phyloP scores from a whole-genome alignment of 1,284 basidiomycete genomes.

The Trichosporon sp. region DNA sequence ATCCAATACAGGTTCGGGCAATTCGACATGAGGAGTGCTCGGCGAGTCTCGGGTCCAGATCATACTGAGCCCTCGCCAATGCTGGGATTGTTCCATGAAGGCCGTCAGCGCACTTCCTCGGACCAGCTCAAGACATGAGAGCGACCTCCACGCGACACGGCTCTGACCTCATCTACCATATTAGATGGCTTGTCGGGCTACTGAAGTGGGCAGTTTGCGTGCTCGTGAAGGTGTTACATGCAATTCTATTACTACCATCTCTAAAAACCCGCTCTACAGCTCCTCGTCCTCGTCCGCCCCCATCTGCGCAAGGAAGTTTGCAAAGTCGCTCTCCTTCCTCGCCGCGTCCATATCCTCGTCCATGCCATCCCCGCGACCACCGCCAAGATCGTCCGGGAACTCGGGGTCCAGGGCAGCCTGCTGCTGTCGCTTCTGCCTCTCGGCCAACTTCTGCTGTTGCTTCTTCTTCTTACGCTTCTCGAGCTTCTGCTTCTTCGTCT shows the following conservation, averaged over 20 bases:
- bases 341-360: not conserved
- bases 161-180: too few species aligned
- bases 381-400: conserved; percentile 17
- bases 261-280: too few species aligned
- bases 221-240: conserved; percentile 1
- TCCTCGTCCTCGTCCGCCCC: conserved; percentile 32
- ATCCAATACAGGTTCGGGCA: too few species aligned
- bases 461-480: conserved; percentile 17
- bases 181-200: too few species aligned
- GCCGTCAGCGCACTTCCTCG: too few species aligned
- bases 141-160: too few species aligned
- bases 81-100: too few species aligned
- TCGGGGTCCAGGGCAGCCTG: not conserved
- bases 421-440: not conserved
- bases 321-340: conserved; percentile 45
- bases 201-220: too few species aligned
- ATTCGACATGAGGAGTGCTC: too few species aligned
- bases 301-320: conserved; percentile 42
- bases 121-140: too few species aligned
- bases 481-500: conserved; percentile 30
- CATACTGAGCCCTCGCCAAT: too few species aligned
- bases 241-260: not conserved
- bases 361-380: conserved; percentile 4
- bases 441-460: not conserved
- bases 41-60: too few species aligned